A percentile compares a stretch with the other conserved stretches of the same genome.
Conservation (phyloP, 2,329 filamentous ascomycete genomes). For the Aspergillus jensenii region DNA sequence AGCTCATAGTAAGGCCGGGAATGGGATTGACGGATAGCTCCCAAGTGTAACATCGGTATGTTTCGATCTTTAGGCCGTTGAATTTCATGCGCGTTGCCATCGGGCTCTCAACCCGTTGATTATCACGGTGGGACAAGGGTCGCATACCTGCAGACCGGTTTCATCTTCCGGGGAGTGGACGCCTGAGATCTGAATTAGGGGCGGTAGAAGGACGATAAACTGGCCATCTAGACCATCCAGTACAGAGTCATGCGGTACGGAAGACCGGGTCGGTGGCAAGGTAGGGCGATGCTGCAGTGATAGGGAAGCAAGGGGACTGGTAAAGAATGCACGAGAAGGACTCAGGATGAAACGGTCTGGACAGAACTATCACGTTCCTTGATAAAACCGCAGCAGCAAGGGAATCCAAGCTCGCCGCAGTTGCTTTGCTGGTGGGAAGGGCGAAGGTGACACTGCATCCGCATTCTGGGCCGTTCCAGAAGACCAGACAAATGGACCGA, state of each 20-base stretch:
- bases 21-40: neutral
- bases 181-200: no score
- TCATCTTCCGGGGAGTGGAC: neutral
- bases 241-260: no score
- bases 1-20: neutral
- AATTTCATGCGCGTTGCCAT: constrained; percentile 1
- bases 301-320: neutral
- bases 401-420: neutral
- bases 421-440: neutral
- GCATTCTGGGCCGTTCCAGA: neutral
- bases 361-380: neutral
- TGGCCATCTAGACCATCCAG: no score
- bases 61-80: neutral
- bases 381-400: neutral
- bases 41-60: neutral
- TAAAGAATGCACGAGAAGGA: neutral
- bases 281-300: neutral
- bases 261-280: no score
- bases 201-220: no score
- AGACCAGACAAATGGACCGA: neutral
- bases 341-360: neutral
- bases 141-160: constrained; percentile 5
- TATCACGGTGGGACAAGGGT: constrained; percentile 7
- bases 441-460: constrained; percentile 1
- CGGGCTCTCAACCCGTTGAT: neutral